Base-by-base conservation (phyloP, 495 filamentous ascomycete genomes). In the Podospora conica region DNA sequence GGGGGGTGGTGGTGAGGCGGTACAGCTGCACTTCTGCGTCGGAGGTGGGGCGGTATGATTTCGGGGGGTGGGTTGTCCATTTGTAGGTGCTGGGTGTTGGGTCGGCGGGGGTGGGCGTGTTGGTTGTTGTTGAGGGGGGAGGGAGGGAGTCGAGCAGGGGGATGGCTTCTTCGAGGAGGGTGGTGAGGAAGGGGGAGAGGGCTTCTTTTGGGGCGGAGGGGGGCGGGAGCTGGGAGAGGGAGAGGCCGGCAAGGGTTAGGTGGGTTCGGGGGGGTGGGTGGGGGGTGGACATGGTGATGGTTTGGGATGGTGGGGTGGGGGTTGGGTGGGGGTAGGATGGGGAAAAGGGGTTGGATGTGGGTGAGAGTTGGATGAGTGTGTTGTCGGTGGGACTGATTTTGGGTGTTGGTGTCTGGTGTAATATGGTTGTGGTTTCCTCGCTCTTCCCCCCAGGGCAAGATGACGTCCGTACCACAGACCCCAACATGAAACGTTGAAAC, bases 91-190 rank as follows among this genome's bases (percentile, higher is more conserved):
- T 12, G 57, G 22, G 11, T 21, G 28, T 9, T 18, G 21, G 10
- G 40, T 54, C 20, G 25, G 27, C 9, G n/a, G 21, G 0, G 65
- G 23, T 55, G 78, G 73, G 75, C 25, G 68, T 72, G 31, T 56
- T 33, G 66, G 65, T 72, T 69, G 54, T n/a, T 7, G 68, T 64
- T 9, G 53, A 25, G 61, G 76, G 78, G 1, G 81, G 77, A 21
- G 79, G 73, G 57, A 78, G 74, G 24, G 76, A 72, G 70, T 81
- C 79, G 67, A 87, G 78, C 69, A 90, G 85, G 9, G 80, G 77
- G 6, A 84, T 73, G 56, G 86, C 83, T 78, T 91, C 86, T 33
- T 72, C 65, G 9, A 91, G 77, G 23, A 83, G 76, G 10, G 77
- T 65, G 10, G 60, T 64, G 54, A 83, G 68, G 63, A 84, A 74